phyloP scores from a whole-genome alignment of 83 land plant species.

The Picea mariana region DNA sequence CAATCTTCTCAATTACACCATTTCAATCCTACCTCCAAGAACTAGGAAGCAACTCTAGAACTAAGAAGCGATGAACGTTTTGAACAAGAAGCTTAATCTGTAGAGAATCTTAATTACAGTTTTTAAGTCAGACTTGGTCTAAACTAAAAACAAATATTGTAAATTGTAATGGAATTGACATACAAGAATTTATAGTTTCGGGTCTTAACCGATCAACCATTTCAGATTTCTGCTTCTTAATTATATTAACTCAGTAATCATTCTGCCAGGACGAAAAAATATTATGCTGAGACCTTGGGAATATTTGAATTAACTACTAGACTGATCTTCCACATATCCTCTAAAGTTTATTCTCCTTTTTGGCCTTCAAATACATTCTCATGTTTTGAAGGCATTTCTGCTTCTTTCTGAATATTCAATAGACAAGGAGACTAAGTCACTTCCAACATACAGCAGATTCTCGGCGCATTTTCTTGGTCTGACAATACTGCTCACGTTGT shows the following conservation, averaged over 20 bases:
- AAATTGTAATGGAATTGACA: not conserved
- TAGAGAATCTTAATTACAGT: too few relatives aligned
- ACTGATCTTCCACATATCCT: not conserved
- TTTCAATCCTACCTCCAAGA: too few relatives aligned
- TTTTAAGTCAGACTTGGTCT: constrained; percentile 3
- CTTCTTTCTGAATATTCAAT: not conserved
- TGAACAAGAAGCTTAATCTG: too few relatives aligned
- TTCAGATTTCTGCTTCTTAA: not conserved
- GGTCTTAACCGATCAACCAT: not conserved
- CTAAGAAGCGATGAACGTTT: too few relatives aligned
- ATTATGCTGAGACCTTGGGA: not conserved
- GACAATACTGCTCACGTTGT: not conserved
- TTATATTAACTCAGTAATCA: not conserved
- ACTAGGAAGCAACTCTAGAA: too few relatives aligned
- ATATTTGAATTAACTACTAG: not conserved
- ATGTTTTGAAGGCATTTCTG: not conserved
- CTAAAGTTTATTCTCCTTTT: not conserved
- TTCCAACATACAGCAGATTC: not conserved
- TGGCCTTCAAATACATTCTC: not conserved
- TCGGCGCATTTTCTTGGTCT: not conserved
- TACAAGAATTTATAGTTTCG: not conserved
- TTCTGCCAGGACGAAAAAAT: too few relatives aligned
- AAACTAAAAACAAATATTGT: not conserved
- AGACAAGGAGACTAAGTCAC: not conserved
- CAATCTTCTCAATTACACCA: too few relatives aligned